Conservation (phyloP, 805 yeast genomes). For the Scheffersomyces amazonensis region DNA sequence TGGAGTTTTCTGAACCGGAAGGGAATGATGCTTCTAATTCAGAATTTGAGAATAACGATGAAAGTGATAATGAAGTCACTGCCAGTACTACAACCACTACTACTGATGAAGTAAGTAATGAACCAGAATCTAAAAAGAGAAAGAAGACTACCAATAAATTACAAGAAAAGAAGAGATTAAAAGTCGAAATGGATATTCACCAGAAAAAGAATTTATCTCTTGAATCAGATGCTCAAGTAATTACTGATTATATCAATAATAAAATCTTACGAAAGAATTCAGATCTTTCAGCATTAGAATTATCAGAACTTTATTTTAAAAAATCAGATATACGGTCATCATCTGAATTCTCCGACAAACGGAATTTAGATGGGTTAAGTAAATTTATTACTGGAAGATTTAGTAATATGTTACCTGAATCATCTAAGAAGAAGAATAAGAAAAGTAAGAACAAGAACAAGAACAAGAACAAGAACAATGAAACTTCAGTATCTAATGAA, state of each 20-base stretch:
- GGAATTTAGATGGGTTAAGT: constrained; percentile 55
- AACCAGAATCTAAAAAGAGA: constrained; percentile 12
- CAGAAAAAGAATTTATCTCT: constrained; percentile 55
- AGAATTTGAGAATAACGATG: constrained; percentile 30
- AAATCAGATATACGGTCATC: constrained; percentile 61
- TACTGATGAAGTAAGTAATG: constrained; percentile 10
- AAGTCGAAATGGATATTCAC: constrained; percentile 61
- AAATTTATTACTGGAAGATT: constrained; percentile 53
- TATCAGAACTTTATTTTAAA: constrained; percentile 60
- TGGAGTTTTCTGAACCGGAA: constrained; percentile 26
- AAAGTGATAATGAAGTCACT: constrained; percentile 24
- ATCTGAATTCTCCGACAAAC: constrained; percentile 47
- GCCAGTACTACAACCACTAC: constrained; percentile 23
- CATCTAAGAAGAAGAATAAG: constrained; percentile 25
- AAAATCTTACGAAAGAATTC: constrained; percentile 58
- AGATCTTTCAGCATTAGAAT: constrained; percentile 72
- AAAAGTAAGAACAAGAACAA: constrained; percentile 23
- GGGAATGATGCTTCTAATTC: constrained; percentile 1
- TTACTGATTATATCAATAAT: constrained; percentile 67
- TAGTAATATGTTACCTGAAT: constrained; percentile 41
- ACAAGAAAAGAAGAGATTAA: constrained; percentile 62
- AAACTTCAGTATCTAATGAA: constrained; percentile 7
- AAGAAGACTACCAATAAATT: constrained; percentile 24
- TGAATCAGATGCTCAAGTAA: constrained; percentile 49
- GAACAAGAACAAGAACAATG: constrained; percentile 9